Evolutionary conservation across 2,329 filamentous ascomycete species (phyloP), one percentile per base, ranked within the genome.

Genomic region (Colletotrichum viniferum): DNA sequence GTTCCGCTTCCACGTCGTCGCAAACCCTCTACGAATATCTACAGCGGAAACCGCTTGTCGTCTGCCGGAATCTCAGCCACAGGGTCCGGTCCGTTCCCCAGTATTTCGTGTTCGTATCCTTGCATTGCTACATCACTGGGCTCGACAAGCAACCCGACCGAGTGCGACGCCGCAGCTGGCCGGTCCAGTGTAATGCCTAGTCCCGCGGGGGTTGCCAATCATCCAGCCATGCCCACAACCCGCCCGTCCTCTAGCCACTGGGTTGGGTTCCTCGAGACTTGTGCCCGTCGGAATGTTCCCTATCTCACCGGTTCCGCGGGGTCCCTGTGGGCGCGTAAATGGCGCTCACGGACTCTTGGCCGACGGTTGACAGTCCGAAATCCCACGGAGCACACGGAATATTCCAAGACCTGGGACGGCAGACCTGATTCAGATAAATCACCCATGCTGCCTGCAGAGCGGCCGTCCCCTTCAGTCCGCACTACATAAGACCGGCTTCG

Each of bases 21-120:
- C 43, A 52, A 13, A 7, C 28, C 24, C n/a, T 65, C 38, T 71
- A 32, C 30, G 13, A 32, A 63, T 21, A 38, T 26, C 10, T 32
- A 38, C n/a, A 21, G 32, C 61, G 34, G 36, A 9, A 28, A 65
- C 18, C 62, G 24, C 18, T 65, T 26, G 16, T 63, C 21, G 24
- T 16, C 21, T 62, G 43, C 43, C 61, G 32, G 34, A 63, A 43
- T 43, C 18, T 43, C 68, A 71, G 68, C 68, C 68, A 71, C 58
- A 64, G 34, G 67, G 21, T 28, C 58, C n/a, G 8, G 43, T 52
- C 43, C 13, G 56, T 32, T 32, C 63, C 48, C 69, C 63, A 60
- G 10, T 48, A 18, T 69, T 73, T 76, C 73, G 73, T 76, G 73
- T 73, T 76, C 73, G 73, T 76, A 76, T 69, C 56, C 55, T 60